A percentile compares a stretch with the other conserved stretches of the same genome.
phyloP scores from a whole-genome alignment of 1,284 basidiomycete genomes.

The Trichosporon faecale region DNA sequence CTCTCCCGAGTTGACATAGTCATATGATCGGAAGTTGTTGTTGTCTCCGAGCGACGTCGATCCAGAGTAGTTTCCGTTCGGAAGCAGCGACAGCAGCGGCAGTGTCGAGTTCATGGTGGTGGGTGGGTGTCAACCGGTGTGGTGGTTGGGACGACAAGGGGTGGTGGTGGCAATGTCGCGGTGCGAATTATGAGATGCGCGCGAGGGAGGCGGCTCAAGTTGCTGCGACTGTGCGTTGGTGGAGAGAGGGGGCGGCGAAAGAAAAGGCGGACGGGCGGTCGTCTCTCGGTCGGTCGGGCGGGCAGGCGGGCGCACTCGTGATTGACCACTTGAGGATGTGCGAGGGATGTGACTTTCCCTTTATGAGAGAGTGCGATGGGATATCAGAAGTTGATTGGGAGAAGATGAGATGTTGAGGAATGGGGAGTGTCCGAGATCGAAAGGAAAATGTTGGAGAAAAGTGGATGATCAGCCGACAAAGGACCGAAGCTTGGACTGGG shows the following conservation, averaged over 20 bases:
- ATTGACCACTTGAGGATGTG: not conserved
- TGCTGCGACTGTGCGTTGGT: not conserved
- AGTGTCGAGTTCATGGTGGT: conserved; percentile 24
- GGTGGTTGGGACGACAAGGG: not conserved
- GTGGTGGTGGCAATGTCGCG: not conserved
- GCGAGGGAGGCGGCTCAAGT: not conserved
- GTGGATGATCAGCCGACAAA: conserved; percentile 11
- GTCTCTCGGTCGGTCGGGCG: not conserved
- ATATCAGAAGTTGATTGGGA: not conserved
- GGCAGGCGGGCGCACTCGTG: conserved; percentile 1
- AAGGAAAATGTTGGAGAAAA: conserved; percentile 12
- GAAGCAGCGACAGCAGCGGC: conserved; percentile 25
- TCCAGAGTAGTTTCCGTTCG: conserved; percentile 21
- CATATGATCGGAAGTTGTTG: conserved; percentile 18
- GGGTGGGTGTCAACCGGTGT: not conserved
- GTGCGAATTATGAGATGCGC: not conserved
- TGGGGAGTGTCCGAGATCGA: not conserved
- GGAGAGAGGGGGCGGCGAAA: not conserved
- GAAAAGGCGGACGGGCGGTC: not conserved
- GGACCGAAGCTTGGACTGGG: conserved; percentile 1
- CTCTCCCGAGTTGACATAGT: conserved; percentile 22
- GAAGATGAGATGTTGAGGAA: not conserved
- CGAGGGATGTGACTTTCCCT: not conserved
- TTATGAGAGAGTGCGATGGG: not conserved
- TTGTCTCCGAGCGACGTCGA: conserved; percentile 16